Base-by-base conservation (phyloP, 768 basidiomycete species). In the Amanita inopinata region DNA sequence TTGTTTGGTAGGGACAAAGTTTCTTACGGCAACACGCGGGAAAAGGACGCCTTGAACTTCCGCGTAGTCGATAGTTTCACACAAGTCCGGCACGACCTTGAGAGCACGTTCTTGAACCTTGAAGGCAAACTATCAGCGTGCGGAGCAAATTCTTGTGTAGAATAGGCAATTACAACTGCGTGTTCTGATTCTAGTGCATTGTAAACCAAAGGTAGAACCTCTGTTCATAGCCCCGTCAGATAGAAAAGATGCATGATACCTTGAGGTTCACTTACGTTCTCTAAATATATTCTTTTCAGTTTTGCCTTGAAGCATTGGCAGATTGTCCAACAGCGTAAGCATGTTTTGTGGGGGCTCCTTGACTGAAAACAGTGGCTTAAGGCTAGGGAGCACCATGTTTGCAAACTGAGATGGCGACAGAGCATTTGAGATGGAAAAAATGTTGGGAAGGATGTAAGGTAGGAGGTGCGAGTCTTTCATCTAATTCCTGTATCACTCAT, bases 271-370 rank as follows among this genome's bases (percentile, higher is more conserved):
- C 84, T 55, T 49, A 96, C 92, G 85, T 61, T 93, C 91, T 51
- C 87, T 71, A 61, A 98, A 98, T 2, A 84, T 74, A 7, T 61
- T 62, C 49, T 91, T 89, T 41, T 86, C 80, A 1, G 91, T 93
- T 64, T 99, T 99, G 46, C 71, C 76, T 53, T 92, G 89, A 20
- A 99, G 69, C 64, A 92, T 74, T 17, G 74, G 66, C 5, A 99
- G 69, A 53, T 94, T 94, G 52, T 97, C 92, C 33, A 99, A 61
- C 18, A 99, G 63, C 0, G 91, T 92, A 38, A 98, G 61, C 88
- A 97, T 94, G 50, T 93, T 96, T 61, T 97, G 93, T 0, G 94
- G 93, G 12, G 96, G 94, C 53, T 99, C 96, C 58, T 86, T 91
- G 55, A 97, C 66, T 0, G 67, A 70, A 49, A 99, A 99, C 12